Evolutionary conservation across 2,329 filamentous ascomycete genomes (phyloP), one percentile per base, ranked within the genome.

Genomic region (Cladosporium cucumerinum): DNA sequence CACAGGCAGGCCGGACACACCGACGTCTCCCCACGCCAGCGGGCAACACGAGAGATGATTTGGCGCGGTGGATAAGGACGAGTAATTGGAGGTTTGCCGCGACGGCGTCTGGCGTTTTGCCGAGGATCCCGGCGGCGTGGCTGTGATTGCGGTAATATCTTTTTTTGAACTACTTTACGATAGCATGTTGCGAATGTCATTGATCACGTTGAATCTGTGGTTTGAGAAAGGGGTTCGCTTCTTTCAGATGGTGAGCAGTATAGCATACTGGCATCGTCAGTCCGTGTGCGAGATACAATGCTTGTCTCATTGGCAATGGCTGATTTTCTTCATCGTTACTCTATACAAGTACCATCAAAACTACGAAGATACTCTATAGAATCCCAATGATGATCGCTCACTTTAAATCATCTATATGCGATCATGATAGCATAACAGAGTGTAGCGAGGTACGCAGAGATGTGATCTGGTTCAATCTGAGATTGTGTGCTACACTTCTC

Each of bases 111-210:
- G 60, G 60, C 49, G 60, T 62, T 62, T 51, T 55, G 32, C 59
- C 59, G 43, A 51, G 30, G 46, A 51, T 43, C 48, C 51, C 14
- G 30, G 48, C 23, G 28, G 46, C 23, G 36, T 61, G 48, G 54
- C 48, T 61, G 59, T 48, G 59, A 49, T 26, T 62, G 60, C 60
- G 60, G 60, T 46, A 39, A 46, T 62, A 25, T 62, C 49, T 46
- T 62, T 28, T 12, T 51, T 49, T 51, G 36, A 26, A 36, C 46
- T 61, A 61, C 34, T 55, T 62, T 62, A 62, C 60, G 60, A 62
- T 62, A 62, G 60, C 60, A 62, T 62, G 60, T 54, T 52, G 48
- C 49, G 59, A 55, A 62, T 55, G 60, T 62, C 60, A 62, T 55
- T 62, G 60, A 62, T 62, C 60, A 62, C 60, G 49, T 55, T 46